Conservation (phyloP, 176 grass and related monocot species). For the Zea luxurians region DNA sequence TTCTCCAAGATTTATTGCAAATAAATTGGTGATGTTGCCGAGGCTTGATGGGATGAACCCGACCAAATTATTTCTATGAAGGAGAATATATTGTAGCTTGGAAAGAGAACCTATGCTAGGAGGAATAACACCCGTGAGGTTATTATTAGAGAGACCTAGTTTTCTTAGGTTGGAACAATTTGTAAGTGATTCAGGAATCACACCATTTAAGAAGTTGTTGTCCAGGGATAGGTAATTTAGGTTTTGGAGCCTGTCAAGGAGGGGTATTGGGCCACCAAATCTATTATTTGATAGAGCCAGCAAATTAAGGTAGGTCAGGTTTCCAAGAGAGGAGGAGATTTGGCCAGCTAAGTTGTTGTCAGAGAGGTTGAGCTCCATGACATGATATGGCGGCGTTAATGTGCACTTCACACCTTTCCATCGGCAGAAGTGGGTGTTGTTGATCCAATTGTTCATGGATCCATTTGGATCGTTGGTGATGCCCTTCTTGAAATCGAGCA, state of each 20-base stretch:
- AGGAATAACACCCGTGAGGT: slow-evolving; percentile 15
- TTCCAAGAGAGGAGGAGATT: neutral
- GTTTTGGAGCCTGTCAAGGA: neutral
- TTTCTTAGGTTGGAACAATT: neutral
- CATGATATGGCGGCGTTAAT: neutral
- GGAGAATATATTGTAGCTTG: accelerated
- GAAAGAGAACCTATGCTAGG: neutral
- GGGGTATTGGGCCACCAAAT: neutral
- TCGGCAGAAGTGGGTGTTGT: neutral
- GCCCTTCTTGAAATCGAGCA: neutral
- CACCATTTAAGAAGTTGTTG: neutral
- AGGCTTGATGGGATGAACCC: slow-evolving; percentile 28
- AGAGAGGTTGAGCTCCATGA: neutral
- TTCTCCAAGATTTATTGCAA: accelerated
- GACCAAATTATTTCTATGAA: neutral
- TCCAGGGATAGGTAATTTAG: accelerated
- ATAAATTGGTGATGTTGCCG: neutral
- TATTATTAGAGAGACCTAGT: neutral
- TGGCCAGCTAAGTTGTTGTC: neutral
- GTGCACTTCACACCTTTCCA: neutral
- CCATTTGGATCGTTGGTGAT: neutral
- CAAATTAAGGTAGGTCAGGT: neutral
- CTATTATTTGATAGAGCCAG: neutral
- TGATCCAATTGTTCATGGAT: neutral
- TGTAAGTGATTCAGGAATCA: neutral